phyloP scores from a whole-genome alignment of 2,329 filamentous ascomycete species.

The Talaromyces verruculosus region DNA sequence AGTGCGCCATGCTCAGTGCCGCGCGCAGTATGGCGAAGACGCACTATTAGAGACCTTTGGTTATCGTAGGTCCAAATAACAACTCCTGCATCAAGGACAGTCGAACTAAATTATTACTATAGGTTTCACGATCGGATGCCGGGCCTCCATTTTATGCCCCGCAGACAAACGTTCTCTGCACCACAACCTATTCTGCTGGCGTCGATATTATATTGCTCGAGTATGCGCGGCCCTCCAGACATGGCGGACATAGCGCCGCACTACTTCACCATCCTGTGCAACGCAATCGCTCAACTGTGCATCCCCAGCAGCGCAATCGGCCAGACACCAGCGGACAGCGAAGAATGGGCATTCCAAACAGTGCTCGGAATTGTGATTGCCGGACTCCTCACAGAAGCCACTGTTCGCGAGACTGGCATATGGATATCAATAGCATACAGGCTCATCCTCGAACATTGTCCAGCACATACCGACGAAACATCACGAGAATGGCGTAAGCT shows the following conservation, averaged over 20 bases:
- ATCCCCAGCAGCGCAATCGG: constrained; percentile 13
- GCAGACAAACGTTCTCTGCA: constrained; percentile 21
- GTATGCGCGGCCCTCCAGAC: constrained; percentile 18
- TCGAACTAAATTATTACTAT: neutral
- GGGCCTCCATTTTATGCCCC: constrained; percentile 22
- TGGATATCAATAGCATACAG: constrained; percentile 22
- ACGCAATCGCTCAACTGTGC: constrained; percentile 20
- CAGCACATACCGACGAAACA: constrained; percentile 19
- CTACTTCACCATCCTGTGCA: constrained; percentile 19
- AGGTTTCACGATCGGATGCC: constrained; percentile 22
- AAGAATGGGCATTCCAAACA: constrained; percentile 22
- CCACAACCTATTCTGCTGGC: constrained; percentile 20
- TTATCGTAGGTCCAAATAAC: constrained; percentile 10
- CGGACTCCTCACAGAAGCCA: constrained; percentile 18
- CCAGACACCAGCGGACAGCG: constrained; percentile 10
- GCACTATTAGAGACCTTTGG: constrained; percentile 18
- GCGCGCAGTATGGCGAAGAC: constrained; percentile 17
- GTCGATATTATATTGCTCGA: constrained; percentile 22
- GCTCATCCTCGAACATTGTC: constrained; percentile 19
- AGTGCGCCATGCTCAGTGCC: constrained; percentile 17
- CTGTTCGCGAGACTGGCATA: constrained; percentile 18
- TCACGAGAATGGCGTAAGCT: constrained; percentile 23
- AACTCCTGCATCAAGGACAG: neutral
- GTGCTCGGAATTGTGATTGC: constrained; percentile 21
- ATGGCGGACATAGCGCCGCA: constrained; percentile 13